Base-by-base conservation (phyloP, 805 yeast species). In the Saccharomycopsis fibuligera region DNA sequence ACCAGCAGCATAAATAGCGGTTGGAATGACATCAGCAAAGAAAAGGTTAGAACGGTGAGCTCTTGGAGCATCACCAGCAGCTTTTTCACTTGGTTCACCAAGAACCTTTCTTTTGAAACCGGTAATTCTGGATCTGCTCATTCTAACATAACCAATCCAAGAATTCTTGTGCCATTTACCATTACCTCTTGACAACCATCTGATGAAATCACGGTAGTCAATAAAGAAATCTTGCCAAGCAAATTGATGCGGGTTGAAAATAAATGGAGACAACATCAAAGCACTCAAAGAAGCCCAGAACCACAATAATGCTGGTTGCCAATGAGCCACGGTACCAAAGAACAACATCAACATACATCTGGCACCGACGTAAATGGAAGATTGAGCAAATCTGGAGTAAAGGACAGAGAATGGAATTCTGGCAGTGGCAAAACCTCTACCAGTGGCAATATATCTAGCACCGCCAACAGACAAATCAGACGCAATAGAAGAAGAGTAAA, bases 371-470 rank as follows among this genome's bases (percentile, higher is more conserved):
- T 88, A 87, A 35, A 90, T 82, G 1, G 96, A 83, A 3, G 81
- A 74, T 3, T 75, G 69, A 1, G 90, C 84, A 69, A 86, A 91
- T 35, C 84, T 75, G 0, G 95, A 76, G 63, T 83, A 91, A 27
- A 91, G 68, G 2, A 73, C 70, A 17, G 81, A 68, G 63, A 91
- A 91, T 4, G 86, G 79, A 25, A 79, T 66, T 58, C 98, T 75
- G 2, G 89, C 75, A 19, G 88, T 87, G 2, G 98, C 96, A 70
- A 90, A 86, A 1, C 96, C 96, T 67, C 98, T 72, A 1, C 98
- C 98, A 2, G 97, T 88, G 9, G 96, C 81, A 54, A 91, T 84
- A 61, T 91, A 91, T 47, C 80, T 75, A 1, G 98, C 98, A 41
- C 96, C 96, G 3, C 98, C 98, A 67, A 85, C 83, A 1, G 89